phyloP scores from a whole-genome alignment of 805 yeast species.

The Candida schatavii region DNA sequence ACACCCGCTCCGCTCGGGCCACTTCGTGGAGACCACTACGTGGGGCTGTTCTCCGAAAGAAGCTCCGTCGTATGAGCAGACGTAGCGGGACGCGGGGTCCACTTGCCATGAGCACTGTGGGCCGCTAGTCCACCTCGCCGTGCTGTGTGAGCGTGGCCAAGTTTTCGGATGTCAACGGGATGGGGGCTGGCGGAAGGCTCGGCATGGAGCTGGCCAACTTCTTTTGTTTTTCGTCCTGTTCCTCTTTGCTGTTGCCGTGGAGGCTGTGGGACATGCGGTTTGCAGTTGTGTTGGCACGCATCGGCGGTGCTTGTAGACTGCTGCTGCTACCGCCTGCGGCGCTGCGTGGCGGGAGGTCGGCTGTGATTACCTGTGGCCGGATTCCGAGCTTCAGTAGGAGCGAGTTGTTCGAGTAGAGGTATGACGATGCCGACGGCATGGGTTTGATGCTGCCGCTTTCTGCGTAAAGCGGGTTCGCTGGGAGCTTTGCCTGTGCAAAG shows the following conservation, averaged over 20 bases:
- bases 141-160: constrained; percentile 3
- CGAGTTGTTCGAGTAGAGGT: constrained; percentile 33
- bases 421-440: constrained; percentile 20
- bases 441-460: constrained; percentile 28
- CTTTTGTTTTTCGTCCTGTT: constrained; percentile 1
- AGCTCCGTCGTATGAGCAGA: no score
- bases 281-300: constrained; percentile 3
- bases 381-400: constrained; percentile 39
- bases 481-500: constrained; percentile 18
- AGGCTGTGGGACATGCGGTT: constrained; percentile 3
- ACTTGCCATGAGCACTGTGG: no score
- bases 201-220: constrained; percentile 2
- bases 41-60: no score
- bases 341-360: constrained; percentile 22
- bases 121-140: constrained; percentile 2
- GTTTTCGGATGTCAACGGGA: constrained; percentile 4
- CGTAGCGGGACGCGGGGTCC: no score
- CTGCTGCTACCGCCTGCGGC: neutral
- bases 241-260: constrained; percentile 3
- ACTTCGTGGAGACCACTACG: no score
- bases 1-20: no score
- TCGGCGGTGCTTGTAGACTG: neutral
- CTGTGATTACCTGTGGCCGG: constrained; percentile 38
- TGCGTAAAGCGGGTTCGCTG: constrained; percentile 29
- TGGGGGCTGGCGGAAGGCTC: neutral